A percentile compares a stretch with the other conserved stretches of the same genome.
Evolutionary conservation across 257 asterid genomes (phyloP).

Genomic region (Galeopsis tetrahit): DNA sequence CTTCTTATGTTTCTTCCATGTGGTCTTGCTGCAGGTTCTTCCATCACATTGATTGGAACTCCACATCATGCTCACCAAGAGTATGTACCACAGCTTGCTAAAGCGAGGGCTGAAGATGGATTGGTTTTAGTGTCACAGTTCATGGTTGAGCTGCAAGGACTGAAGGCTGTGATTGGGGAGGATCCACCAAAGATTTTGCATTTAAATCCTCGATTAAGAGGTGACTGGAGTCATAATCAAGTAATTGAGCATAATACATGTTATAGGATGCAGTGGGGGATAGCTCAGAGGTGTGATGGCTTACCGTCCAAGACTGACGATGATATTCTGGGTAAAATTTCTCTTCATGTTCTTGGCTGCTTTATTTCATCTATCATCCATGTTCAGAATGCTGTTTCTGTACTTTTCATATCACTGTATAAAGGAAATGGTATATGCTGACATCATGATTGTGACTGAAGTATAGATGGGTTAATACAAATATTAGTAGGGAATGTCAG

Average conservation of each 20-base stretch:
- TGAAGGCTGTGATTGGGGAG: slow-evolving; percentile 93
- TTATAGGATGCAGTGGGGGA: slow-evolving; percentile 99
- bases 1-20: slow-evolving; percentile 85
- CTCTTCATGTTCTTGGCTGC: slow-evolving; percentile 24
- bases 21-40: slow-evolving; percentile 97
- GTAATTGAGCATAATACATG: slow-evolving; percentile 97
- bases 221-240: slow-evolving; percentile 96
- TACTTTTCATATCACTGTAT: not conserved
- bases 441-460: slow-evolving; percentile 24
- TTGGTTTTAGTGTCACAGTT: slow-evolving; percentile 89
- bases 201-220: slow-evolving; percentile 91
- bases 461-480: not conserved
- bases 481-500: slow-evolving; percentile 16
- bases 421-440: slow-evolving; percentile 10
- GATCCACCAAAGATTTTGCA: slow-evolving; percentile 98
- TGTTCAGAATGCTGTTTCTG: not conserved
- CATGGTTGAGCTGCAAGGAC: slow-evolving; percentile 89
- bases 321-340: slow-evolving; percentile 79
- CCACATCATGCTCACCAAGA: slow-evolving; percentile 88
- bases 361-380: not conserved
- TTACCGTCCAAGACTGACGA: slow-evolving; percentile 72
- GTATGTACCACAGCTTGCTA: slow-evolving; percentile 86
- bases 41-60: slow-evolving; percentile 87
- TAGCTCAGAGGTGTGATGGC: slow-evolving; percentile 93
- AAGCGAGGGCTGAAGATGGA: slow-evolving; percentile 53